Evolutionary conservation across 768 basidiomycete genomes (phyloP), one percentile per base, ranked within the genome.

Genomic region (Fistulinella prunicolor): DNA sequence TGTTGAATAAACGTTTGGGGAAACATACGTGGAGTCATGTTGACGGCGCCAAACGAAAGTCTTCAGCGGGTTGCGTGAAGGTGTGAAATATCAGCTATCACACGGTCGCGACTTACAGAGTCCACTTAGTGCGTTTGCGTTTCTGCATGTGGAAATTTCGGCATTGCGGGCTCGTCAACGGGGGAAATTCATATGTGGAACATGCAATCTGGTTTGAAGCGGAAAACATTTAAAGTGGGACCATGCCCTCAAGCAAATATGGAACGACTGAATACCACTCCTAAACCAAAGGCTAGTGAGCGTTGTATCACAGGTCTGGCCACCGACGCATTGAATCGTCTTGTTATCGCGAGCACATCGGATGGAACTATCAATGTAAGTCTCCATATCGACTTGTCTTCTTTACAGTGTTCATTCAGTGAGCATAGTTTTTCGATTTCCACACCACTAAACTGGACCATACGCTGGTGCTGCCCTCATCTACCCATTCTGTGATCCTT

Each of bases 101-200:
- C 19, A 16, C 0, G 4, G 14, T 1, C 22, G 17, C 4, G 8
- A 28, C 26, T 56, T 23, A 60, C 16, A 13, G 13, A 21, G 30
- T 32, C 14, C 8, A 19, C 22, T 7, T 55, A 90, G 88, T 79
- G 86, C 13, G 89, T 94, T 16, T 89, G 86, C 53, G 87, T 97
- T 17, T 87, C 94, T 4, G 87, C 91, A 0, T 99, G 96, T 62
- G 96, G 96, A 8, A 98, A 98, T 61, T 99, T 97, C 62, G 91
- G 89, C 23, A 66, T 98, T 10, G 91, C 82, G 4, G 83, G 92
- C 21, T 86, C 87, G 1, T 89, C 89, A 2, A 85, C 81, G 0
- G 89, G 90, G 2, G 77, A 76, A 21, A 86, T 98, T 32, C 67
- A 82, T 49, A 85, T 94, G 85, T 98, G 92, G 88, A 99, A 97